A percentile compares a stretch with the other conserved stretches of the same genome.
Evolutionary conservation across 345 rosid genomes (phyloP).

Genomic region (Gossypium arboreum): DNA sequence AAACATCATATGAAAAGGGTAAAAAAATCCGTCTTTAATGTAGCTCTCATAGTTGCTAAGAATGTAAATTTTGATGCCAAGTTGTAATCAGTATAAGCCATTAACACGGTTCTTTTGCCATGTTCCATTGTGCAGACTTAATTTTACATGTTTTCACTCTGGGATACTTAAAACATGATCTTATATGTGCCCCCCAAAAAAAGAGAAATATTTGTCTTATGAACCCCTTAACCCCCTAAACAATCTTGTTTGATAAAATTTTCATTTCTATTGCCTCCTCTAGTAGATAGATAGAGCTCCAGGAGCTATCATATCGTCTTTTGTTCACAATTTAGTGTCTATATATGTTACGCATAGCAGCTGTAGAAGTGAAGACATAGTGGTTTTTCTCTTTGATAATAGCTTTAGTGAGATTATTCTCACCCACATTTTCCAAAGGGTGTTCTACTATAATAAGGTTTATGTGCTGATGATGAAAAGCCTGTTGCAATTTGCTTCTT

Average conservation of each 20-base stretch:
- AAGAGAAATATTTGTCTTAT: not conserved
- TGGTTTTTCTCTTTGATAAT: no score
- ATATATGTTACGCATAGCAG: not conserved
- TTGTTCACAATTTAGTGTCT: not conserved
- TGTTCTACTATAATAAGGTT: no score
- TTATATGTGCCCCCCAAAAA: not conserved
- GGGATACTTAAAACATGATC: not conserved
- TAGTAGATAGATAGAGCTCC: not conserved
- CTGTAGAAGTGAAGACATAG: not conserved
- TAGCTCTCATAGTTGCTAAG: not conserved
- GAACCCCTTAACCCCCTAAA: not conserved
- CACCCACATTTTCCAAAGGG: no score
- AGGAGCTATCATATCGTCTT: not conserved
- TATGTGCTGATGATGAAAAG: no score
- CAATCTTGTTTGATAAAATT: not conserved
- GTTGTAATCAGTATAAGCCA: not conserved
- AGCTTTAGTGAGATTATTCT: no score
- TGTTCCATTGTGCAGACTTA: not conserved
- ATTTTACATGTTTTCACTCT: not conserved
- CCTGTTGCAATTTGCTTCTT: not conserved
- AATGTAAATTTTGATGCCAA: not conserved
- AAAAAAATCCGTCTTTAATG: not conserved
- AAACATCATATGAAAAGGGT: not conserved
- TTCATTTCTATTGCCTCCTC: not conserved
- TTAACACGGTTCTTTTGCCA: not conserved